Evolutionary conservation across 169 alveolate genomes (phyloP).

Genomic region (Eimeria mitis): DNA sequence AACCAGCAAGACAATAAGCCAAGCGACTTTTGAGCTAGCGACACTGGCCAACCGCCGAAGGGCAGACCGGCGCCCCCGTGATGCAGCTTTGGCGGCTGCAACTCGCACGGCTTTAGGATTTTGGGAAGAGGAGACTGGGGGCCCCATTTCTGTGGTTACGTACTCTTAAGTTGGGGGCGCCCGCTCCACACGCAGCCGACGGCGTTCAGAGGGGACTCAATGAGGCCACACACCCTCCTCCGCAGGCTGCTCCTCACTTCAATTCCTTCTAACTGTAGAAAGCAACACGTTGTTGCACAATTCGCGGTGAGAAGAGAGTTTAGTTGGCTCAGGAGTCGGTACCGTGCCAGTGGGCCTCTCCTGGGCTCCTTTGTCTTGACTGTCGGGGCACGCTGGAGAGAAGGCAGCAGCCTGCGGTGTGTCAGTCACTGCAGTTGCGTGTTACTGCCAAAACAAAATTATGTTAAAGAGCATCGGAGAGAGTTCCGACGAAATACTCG

Average conservation of each 20-base stretch:
- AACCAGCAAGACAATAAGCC: slow-evolving; percentile 1
- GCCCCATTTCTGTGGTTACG: not conserved
- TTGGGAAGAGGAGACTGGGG: not conserved
- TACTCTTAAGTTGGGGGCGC: not conserved
- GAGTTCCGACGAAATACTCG: not conserved
- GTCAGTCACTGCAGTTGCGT: slow-evolving; percentile 1
- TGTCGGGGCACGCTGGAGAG: not conserved
- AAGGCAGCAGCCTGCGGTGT: slow-evolving; percentile 1
- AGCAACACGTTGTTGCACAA: not conserved
- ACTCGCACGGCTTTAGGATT: slow-evolving; percentile 26
- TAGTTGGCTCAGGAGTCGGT: not conserved
- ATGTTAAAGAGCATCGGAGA: not conserved
- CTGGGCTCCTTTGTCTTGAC: not conserved
- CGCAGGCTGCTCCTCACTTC: not conserved
- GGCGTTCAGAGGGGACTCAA: not conserved
- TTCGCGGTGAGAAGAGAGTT: not conserved
- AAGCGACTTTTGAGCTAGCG: not conserved
- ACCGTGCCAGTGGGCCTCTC: slow-evolving; percentile 4
- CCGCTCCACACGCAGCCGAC: slow-evolving; percentile 7
- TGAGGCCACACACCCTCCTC: not conserved
- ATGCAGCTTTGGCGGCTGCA: slow-evolving; percentile 49
- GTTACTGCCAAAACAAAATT: not conserved
- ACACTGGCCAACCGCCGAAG: slow-evolving; percentile 24
- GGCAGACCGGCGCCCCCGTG: slow-evolving; percentile 45
- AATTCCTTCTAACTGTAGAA: not conserved